Evolutionary conservation across 164 flowering plant genomes (phyloP), one percentile per base, ranked within the genome.

Genomic region (grape (Vitis vinifera)): DNA sequence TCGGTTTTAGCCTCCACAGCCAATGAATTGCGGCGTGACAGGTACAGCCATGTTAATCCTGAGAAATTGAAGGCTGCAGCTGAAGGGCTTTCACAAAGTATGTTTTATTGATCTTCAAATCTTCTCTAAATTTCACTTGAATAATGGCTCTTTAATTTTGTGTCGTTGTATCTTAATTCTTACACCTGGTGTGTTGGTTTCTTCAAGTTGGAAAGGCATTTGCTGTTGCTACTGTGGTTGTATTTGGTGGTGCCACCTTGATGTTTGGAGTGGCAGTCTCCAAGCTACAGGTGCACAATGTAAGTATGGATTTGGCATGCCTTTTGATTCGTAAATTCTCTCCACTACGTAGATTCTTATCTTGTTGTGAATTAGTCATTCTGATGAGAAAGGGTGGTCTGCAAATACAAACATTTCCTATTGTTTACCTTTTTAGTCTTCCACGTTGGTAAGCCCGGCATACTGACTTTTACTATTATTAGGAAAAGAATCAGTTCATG

Each of bases 11-110:
- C 96, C 19, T 94, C 98, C 3, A 94, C 94, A 1, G 98, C 98
- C 6, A 94, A 94, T 77, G 97, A 88, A 5, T 68, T 90, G 70
- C 82, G 98, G 10, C 77, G 8, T 13, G 92, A 91, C 63, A 83
- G 66, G 53, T 70, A 88, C 64, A 62, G 84, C 13, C 72, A 71
- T 63, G 61, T 79, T 10, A 81, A 84, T 70, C 82, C 96, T 8
- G 87, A 91, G 75, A 90, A 91, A 81, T 56, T 94, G 78, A 90
- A 85, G 79, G 98, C 91, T 55, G 93, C 85, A 0, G 90, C 93
- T 66, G 90, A 82, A 73, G 96, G 97, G 61, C 77, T 88, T 61
- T 71, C 83, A 48, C 87, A 79, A 48, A 73, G 98, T 93, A 85
- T 4, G 80, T 72, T 51, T 51, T 31, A 19, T 70, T 66, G 48